Base-by-base conservation (phyloP, 164 flowering plant genomes). In the Houttuynia cordata region DNA sequence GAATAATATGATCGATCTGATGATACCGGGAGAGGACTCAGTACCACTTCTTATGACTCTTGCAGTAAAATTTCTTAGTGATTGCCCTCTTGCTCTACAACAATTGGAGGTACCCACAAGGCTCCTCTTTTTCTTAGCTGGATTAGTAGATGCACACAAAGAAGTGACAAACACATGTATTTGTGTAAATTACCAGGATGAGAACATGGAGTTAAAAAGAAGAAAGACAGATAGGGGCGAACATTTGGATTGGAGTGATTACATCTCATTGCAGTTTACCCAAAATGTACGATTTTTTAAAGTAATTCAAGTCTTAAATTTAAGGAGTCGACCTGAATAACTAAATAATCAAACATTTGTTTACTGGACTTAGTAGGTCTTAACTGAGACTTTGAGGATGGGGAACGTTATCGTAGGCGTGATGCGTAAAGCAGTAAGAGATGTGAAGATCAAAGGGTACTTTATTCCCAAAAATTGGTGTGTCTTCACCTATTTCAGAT, bases 1-100 rank as follows among this genome's bases (percentile, higher is more conserved):
- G 3, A 87, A 81, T 34, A 93, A 93, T 62, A 75, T 88, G 73
- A 85, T 90, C 49, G 99, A 90, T 68, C 73, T 93, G 75, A 93
- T 93, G 97, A 93, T 93, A 18, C 99, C 99, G 0, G 99, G 96
- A 3, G 97, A 90, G 68, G 97, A 87, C 62, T 86, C 99, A 1
- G 95, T 93, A 15, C 99, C 99, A 0, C 64, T 82, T 45, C 91
- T 88, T 20, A 82, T 93, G 56, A 86, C 99, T 54, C 87, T 93
- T 24, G 96, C 96, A 1, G 56, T 86, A 0, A 93, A 93, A 70
- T 90, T 77, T 73, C 84, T 93, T n/a, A 83, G 86, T 17, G 92
- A 90, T 72, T 86, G 67, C 70, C 97, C 99, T 8, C 52, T 68
- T 23, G 96, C 97, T 64, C 81, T 87, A 23, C 79, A 79, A 42